Conservation (phyloP, 306 rosid species). For the Quercus ilex region DNA sequence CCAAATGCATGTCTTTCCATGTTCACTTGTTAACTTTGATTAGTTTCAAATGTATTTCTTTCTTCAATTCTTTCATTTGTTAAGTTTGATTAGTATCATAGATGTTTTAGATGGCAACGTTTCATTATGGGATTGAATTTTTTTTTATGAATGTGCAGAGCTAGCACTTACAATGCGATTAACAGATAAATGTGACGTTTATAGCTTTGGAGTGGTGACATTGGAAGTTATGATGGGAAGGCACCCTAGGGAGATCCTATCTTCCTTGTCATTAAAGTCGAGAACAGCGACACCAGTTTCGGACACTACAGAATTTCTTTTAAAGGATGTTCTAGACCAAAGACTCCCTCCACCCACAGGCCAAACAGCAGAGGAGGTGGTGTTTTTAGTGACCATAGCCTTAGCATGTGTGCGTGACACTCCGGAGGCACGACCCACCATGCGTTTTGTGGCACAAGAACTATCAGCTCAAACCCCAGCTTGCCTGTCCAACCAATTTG, state of each 20-base stretch:
- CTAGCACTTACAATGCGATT: constrained; percentile 62
- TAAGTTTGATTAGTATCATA: background rate
- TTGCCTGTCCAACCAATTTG: constrained; percentile 32
- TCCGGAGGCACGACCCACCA: constrained; percentile 62
- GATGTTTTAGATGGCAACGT: background rate
- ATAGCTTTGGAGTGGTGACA: constrained; percentile 64
- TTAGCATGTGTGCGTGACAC: constrained; percentile 43
- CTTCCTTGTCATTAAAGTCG: constrained; percentile 7
- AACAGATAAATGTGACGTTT: constrained; percentile 60
- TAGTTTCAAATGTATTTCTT: no score
- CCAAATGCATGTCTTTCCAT: background rate
- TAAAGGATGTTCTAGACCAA: constrained; percentile 61
- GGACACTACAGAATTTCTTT: constrained; percentile 27
- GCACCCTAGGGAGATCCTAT: constrained; percentile 60
- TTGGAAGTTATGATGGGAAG: constrained; percentile 65
- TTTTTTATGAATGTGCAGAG: constrained; percentile 33
- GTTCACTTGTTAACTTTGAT: background rate
- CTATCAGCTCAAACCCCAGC: constrained; percentile 35
- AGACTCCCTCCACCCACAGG: constrained; percentile 48
- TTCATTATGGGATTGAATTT: background rate
- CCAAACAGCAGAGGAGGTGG: constrained; percentile 42
- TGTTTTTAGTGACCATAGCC: constrained; percentile 38
- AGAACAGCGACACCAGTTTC: constrained; percentile 1
- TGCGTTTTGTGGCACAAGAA: constrained; percentile 66
- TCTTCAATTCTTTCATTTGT: background rate